Evolutionary conservation across 2,329 filamentous ascomycete species (phyloP).

Genomic region (Fusarium azukiicola): DNA sequence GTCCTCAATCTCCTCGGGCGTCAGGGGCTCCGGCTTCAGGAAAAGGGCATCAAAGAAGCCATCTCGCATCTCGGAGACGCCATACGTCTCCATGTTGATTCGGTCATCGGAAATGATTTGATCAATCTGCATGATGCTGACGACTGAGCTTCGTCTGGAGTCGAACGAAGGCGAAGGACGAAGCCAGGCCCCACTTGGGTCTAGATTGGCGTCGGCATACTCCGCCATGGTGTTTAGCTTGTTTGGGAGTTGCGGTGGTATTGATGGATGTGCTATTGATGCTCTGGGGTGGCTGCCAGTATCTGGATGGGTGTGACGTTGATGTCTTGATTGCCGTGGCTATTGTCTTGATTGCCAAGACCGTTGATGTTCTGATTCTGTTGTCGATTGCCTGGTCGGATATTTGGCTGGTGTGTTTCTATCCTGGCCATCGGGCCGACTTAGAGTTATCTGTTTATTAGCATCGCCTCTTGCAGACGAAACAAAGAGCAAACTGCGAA

Average conservation of each 20-base stretch:
- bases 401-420: background rate
- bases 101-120: conserved; percentile 60
- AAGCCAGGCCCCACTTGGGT: conserved; percentile 38
- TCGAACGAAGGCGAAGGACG: conserved; percentile 49
- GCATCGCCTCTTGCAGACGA: background rate
- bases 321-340: background rate
- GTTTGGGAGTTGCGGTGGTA: background rate
- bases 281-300: background rate
- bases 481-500: background rate
- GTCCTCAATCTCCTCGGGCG: conserved; percentile 64
- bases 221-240: conserved; percentile 18
- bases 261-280: background rate
- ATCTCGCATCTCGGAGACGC: conserved; percentile 67
- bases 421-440: background rate
- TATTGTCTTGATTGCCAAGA: background rate
- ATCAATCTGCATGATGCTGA: conserved; percentile 60
- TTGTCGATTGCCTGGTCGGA: background rate
- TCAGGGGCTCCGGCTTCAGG: conserved; percentile 64
- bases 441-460: background rate
- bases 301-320: background rate
- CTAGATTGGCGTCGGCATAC: conserved; percentile 11
- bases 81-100: conserved; percentile 65
- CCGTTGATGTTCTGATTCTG: background rate
- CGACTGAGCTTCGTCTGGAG: conserved; percentile 54
- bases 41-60: conserved; percentile 73